phyloP scores from a whole-genome alignment of 2,329 filamentous ascomycete species.

The Stachybotrys elegans region DNA sequence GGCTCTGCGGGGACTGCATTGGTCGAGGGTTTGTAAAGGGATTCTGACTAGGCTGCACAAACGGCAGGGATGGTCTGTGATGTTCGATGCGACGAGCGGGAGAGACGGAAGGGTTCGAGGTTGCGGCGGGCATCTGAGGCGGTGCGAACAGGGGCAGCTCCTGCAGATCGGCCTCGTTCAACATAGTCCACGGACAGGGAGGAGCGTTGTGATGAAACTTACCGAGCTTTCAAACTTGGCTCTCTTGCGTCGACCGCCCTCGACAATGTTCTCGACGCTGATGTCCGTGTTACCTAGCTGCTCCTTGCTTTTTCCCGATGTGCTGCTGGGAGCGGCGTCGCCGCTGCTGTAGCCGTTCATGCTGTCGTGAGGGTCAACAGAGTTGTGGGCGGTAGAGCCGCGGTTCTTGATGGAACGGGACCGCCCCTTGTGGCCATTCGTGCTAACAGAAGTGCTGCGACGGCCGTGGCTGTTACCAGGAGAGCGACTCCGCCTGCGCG shows the following conservation, averaged over 20 bases:
- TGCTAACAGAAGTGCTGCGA: conserved; percentile 69
- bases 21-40: conserved; percentile 73
- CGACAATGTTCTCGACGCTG: conserved; percentile 95
- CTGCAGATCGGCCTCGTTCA: too few species aligned
- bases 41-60: conserved; percentile 69
- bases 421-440: conserved; percentile 59
- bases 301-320: conserved; percentile 70
- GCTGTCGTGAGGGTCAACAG: conserved; percentile 61
- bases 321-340: conserved; percentile 72
- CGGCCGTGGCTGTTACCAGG: conserved; percentile 63
- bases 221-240: conserved; percentile 97
- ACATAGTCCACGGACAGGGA: too few species aligned
- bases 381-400: conserved; percentile 36
- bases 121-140: conserved; percentile 84
- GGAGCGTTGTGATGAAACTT: too few species aligned
- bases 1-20: conserved; percentile 80
- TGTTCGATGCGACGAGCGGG: conserved; percentile 77
- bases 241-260: conserved; percentile 90
- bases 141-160: conserved; percentile 94
- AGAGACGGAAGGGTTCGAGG: conserved; percentile 97
- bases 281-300: conserved; percentile 93
- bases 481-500: conserved; percentile 74
- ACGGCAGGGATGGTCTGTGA: conserved; percentile 68
- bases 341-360: conserved; percentile 80
- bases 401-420: conserved; percentile 68